Evolutionary conservation across 2,329 filamentous ascomycete species (phyloP).

Genomic region (Cryoendolithus antarcticus): DNA sequence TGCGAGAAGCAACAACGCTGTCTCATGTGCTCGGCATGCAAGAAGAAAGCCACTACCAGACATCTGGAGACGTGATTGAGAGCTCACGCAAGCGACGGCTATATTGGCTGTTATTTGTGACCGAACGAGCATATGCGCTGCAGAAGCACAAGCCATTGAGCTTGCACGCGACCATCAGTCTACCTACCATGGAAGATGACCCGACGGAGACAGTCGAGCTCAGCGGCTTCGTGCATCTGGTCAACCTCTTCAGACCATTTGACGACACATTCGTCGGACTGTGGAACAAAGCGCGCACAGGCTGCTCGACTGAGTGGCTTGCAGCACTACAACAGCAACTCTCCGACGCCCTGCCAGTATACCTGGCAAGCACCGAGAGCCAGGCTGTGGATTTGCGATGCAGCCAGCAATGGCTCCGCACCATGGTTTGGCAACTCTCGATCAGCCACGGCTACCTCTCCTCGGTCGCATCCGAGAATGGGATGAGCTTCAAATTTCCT

Average conservation of each 20-base stretch:
- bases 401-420: conserved; percentile 58
- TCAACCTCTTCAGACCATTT: conserved; percentile 49
- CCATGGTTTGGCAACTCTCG: conserved; percentile 61
- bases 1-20: conserved; percentile 49
- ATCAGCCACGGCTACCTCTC: conserved; percentile 54
- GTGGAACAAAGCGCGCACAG: conserved; percentile 47
- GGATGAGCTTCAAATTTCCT: conserved; percentile 50
- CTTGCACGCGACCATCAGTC: conserved; percentile 45
- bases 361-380: conserved; percentile 48
- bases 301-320: conserved; percentile 35
- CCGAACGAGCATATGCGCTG: conserved; percentile 52
- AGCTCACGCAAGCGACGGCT: conserved; percentile 42
- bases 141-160: conserved; percentile 52
- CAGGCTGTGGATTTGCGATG: conserved; percentile 58
- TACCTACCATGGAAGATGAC: conserved; percentile 38
- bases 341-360: conserved; percentile 41
- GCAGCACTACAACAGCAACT: conserved; percentile 39
- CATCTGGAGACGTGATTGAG: conserved; percentile 35
- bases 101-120: conserved; percentile 52
- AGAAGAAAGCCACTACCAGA: conserved; percentile 43
- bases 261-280: conserved; percentile 51
- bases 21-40: conserved; percentile 48
- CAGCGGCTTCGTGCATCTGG: conserved; percentile 47
- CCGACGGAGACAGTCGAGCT: conserved; percentile 43
- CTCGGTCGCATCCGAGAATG: conserved; percentile 40